Evolutionary conservation across 2,329 filamentous ascomycete genomes (phyloP).

Genomic region (Lecanosticta acicola): DNA sequence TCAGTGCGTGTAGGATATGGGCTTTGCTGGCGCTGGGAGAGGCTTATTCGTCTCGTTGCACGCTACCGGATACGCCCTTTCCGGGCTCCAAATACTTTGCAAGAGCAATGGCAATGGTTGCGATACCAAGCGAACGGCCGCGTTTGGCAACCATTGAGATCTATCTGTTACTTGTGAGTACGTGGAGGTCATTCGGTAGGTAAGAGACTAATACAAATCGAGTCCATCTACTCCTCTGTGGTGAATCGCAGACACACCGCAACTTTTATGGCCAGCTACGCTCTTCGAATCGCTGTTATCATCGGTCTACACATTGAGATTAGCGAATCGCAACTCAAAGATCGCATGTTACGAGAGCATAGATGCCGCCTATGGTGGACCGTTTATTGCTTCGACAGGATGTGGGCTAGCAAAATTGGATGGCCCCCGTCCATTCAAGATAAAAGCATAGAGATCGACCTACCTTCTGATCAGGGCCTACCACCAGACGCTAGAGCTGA

Average conservation of each 20-base stretch:
- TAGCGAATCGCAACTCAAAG: constrained; percentile 37
- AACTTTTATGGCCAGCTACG: constrained; percentile 41
- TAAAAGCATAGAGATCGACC: constrained; percentile 38
- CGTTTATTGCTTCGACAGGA: constrained; percentile 31
- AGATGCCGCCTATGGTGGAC: constrained; percentile 34
- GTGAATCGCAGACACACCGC: constrained; percentile 44
- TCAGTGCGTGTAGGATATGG: constrained; percentile 40
- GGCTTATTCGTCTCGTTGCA: constrained; percentile 41
- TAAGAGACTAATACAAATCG: neutral
- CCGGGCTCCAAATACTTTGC: constrained; percentile 44
- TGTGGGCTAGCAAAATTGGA: constrained; percentile 34
- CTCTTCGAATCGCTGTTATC: constrained; percentile 40
- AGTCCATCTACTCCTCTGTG: constrained; percentile 43
- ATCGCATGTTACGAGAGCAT: constrained; percentile 32
- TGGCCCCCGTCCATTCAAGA: constrained; percentile 31
- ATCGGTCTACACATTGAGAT: constrained; percentile 43
- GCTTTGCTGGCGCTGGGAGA: constrained; percentile 45
- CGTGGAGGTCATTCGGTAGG: too few relatives aligned
- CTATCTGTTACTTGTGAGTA: constrained; percentile 40
- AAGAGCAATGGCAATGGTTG: constrained; percentile 36
- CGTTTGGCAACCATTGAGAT: constrained; percentile 42
- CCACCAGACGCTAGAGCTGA: constrained; percentile 20
- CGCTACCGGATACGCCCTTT: constrained; percentile 32
- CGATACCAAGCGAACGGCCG: constrained; percentile 40
- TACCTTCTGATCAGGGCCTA: constrained; percentile 36